Evolutionary conservation across 1,139 yeast species (phyloP), one percentile per base, ranked within the genome.

Genomic region (Yamadazyma pseudoaaseri): DNA sequence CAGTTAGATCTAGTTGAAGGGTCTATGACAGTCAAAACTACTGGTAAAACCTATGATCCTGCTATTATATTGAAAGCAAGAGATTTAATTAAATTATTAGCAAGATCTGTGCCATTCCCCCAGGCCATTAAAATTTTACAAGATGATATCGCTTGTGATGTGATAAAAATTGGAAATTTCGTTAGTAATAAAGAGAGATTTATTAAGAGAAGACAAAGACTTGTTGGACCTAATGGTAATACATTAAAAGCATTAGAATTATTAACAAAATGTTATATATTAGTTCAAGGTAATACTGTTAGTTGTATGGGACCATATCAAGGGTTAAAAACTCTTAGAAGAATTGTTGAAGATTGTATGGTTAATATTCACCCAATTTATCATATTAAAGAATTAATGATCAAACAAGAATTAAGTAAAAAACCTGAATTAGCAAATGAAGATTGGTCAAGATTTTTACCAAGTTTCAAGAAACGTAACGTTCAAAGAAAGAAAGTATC

Each of bases 291-390:
- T 55, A 89, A 86, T 58, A 92, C 99, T 0, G 99, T 92, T 3
- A 81, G 96, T 41, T 94, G 85, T 16, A 92, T 92, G 98, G 99
- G 99, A 9, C 94, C 96, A 15, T 90, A 70, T 65, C 86, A 85
- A 56, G 98, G 98, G 3, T 70, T 92, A 45, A 92, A 94, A 58
- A 95, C 86, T 45, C 81, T 87, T 7, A 79, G 98, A 60, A 76
- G 97, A 55, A 90, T 92, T 22, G 96, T 92, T 24, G 98, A 92
- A 57, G 98, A 92, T 56, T 92, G 98, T 62, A 92, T 92, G 99
- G 79, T 75, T 55, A 92, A 92, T 53, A 73, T 92, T 13, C 99
- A 92, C 59, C 99, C 99, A 8, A 92, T 92, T 44, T 92, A 92
- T 63, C 92, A 94, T 57, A 90, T 92, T 54, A 92, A 94, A 60